Base-by-base conservation (phyloP, 2,329 filamentous ascomycete genomes). In the Ascomycota sp. region DNA sequence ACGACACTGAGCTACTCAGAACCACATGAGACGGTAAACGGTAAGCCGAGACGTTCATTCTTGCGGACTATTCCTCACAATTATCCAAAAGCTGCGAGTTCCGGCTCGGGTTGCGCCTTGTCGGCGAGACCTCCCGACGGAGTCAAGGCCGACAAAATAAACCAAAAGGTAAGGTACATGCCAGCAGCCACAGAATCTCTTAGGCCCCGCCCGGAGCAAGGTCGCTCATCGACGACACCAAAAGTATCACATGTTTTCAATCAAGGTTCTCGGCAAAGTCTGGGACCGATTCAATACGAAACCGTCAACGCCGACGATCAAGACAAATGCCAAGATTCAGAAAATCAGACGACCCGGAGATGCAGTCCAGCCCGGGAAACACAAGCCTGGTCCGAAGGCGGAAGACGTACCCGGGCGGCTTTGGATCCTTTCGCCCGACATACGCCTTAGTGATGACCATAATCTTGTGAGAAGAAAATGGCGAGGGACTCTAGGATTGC, bases 151-250 rank as follows among this genome's bases (percentile, higher is more conserved):
- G 40, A 45, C 4, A 40, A 46, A 19, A 43, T 55, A 20, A 43
- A 44, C 19, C 32, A 44, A n/a, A 55, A 56, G 33, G 36, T 53
- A 8, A 31, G 32, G 4, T 45, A 45, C 9, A 56, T 56, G 51
- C 36, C 56, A 17, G 46, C 51, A 8, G 48, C 51, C 5, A 51
- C 44, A 2, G 34, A 51, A 22, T 40, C 43, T 9, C 36, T 54
- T 5, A 56, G 54, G 32, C 44, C 50, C 19, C 36, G 34, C 4
- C 32, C 37, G n/a, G 31, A 36, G 6, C 35, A 33, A 3, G 28
- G 30, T 5, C 23, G 29, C 19, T 30, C 32, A 15, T 38, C 30
- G 4, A 30, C 27, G 32, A 19, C 40, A 43, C 11, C 47, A 45
- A 27, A 33, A 46, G 20, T 39, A 43, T 9, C 43, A 45, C 2